These are phyloP conservation scores for Colletotrichum nymphaeae DNA, from an alignment of 2,329 filamentous ascomycete genomes.

Conservation along the genomic window DNA sequence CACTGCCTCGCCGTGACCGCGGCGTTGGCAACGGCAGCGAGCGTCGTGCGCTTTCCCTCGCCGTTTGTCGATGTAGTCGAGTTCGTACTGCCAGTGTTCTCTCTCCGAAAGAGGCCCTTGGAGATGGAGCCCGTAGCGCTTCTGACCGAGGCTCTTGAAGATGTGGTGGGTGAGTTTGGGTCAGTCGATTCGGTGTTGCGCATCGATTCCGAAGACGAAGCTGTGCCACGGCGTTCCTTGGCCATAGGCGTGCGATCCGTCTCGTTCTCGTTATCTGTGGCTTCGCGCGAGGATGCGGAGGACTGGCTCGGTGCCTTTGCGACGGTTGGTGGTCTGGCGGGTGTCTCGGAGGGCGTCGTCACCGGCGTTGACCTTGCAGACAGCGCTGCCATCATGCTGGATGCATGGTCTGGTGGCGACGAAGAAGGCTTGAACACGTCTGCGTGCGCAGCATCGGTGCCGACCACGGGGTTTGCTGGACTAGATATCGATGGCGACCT, in stretches of 20 bases:
- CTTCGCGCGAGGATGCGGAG: slow-evolving; percentile 60
- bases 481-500: slow-evolving; percentile 71
- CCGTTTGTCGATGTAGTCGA: slow-evolving; percentile 49
- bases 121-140: slow-evolving; percentile 52
- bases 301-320: slow-evolving; percentile 59
- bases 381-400: slow-evolving; percentile 74
- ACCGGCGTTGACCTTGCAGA: slow-evolving; percentile 70
- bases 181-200: slow-evolving; percentile 46
- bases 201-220: slow-evolving; percentile 49
- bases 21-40: slow-evolving; percentile 66
- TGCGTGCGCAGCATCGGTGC: slow-evolving; percentile 73
- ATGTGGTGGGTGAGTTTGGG: slow-evolving; percentile 38
- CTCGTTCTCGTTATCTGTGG: slow-evolving; percentile 51
- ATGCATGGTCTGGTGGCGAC: slow-evolving; percentile 69
- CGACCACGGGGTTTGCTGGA: slow-evolving; percentile 73
- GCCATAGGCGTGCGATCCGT: slow-evolving; percentile 42
- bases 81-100: slow-evolving; percentile 49
- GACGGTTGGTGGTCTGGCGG: slow-evolving; percentile 48
- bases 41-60: slow-evolving; percentile 58
- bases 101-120: slow-evolving; percentile 55
- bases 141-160: slow-evolving; percentile 49
- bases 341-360: slow-evolving; percentile 53
- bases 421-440: slow-evolving; percentile 70
- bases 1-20: slow-evolving; percentile 68
- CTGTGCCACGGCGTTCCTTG: slow-evolving; percentile 49